Percentiles rank a stretch among this genome's conserved stretches.
phyloP scores from a whole-genome alignment of 768 basidiomycete genomes.

The Candolleomyces efflorescens region DNA sequence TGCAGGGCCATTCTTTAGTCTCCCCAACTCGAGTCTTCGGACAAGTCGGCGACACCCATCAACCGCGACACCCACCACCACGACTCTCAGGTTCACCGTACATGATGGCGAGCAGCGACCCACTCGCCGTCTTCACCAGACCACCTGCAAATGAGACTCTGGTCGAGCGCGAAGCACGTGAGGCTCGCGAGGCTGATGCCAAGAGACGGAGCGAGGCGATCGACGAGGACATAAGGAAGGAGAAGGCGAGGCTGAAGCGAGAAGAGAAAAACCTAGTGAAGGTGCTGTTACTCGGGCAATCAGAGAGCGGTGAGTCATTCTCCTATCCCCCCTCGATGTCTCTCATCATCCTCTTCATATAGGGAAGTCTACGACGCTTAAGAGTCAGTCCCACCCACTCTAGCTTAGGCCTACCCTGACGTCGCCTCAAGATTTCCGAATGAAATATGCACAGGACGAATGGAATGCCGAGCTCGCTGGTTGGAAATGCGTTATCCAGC shows the following conservation, averaged over 20 bases:
- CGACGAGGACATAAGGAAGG: slow-evolving; percentile 50
- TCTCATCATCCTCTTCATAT: slow-evolving; percentile 8
- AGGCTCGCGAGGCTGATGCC: slow-evolving; percentile 43
- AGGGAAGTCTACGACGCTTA: slow-evolving; percentile 70
- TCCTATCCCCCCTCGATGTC: slow-evolving; percentile 1
- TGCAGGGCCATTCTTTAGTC: no score
- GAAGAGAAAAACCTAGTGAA: slow-evolving; percentile 45
- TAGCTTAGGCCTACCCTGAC: neutral
- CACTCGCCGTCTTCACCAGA: slow-evolving; percentile 48
- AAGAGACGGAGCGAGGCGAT: slow-evolving; percentile 54
- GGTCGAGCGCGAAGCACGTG: slow-evolving; percentile 38
- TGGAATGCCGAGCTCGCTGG: slow-evolving; percentile 66
- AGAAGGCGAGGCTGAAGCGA: slow-evolving; percentile 40
- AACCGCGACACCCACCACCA: neutral
- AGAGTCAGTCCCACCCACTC: slow-evolving; percentile 37
- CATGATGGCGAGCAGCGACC: slow-evolving; percentile 36
- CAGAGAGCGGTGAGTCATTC: slow-evolving; percentile 56
- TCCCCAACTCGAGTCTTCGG: no score
- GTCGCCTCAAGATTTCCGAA: slow-evolving; percentile 57
- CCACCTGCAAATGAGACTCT: slow-evolving; percentile 58
- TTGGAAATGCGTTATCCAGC: slow-evolving; percentile 78
- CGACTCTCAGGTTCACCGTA: neutral
- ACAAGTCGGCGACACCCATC: neutral
- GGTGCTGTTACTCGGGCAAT: slow-evolving; percentile 59
- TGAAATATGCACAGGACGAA: slow-evolving; percentile 56